Conservation (phyloP, 2,329 filamentous ascomycete genomes). For the Epichloe festucae region DNA sequence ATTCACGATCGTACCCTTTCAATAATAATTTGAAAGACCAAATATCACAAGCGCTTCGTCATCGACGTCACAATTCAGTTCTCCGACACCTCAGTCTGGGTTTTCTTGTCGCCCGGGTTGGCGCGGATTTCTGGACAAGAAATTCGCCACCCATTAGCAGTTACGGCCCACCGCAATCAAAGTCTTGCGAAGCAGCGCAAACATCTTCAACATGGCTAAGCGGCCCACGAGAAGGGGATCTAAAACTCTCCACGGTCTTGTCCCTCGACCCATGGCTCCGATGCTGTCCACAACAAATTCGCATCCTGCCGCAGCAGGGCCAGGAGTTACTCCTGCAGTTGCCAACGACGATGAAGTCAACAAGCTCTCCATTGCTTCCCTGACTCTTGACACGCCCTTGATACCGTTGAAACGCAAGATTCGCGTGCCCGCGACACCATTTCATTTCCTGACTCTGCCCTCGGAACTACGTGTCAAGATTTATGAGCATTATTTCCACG, state of each 20-base stretch:
- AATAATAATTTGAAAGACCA: not conserved
- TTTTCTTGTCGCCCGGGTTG: not conserved
- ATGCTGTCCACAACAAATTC: conserved; percentile 19
- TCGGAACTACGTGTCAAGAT: conserved; percentile 57
- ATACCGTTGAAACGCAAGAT: conserved; percentile 19
- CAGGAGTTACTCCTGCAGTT: conserved; percentile 18
- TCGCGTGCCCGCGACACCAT: conserved; percentile 30
- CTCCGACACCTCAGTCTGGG: not conserved
- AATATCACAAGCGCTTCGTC: not conserved
- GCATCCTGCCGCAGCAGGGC: conserved; percentile 21
- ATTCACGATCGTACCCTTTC: not conserved
- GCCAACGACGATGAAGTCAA: conserved; percentile 29
- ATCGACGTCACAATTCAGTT: not conserved
- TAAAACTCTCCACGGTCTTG: conserved; percentile 10
- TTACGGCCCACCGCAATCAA: not conserved
- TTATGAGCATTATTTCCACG: conserved; percentile 49
- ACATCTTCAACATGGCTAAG: conserved; percentile 12
- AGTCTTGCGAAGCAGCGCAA: not conserved
- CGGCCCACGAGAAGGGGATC: conserved; percentile 11
- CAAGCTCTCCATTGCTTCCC: conserved; percentile 26
- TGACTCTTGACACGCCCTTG: conserved; percentile 29
- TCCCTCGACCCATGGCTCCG: conserved; percentile 17
- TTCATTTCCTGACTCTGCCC: conserved; percentile 55
- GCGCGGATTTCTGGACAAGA: not conserved
- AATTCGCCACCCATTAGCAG: conserved; percentile 1